Evolutionary conservation across 163 green algal species (phyloP), one percentile per base, ranked within the genome.

Genomic region (Chloroidium sp.): DNA sequence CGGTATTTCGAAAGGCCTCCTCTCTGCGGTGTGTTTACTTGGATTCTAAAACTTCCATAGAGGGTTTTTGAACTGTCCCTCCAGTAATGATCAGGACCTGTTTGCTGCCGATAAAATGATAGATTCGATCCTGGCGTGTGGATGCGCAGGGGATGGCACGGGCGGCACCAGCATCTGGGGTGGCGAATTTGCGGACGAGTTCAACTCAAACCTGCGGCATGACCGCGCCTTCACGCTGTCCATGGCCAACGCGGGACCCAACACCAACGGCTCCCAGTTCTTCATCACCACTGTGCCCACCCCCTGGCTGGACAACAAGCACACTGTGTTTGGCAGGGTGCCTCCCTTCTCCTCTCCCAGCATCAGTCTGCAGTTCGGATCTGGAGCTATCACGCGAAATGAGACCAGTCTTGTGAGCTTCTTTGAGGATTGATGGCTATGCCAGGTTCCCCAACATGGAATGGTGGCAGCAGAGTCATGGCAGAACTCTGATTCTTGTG

Each of bases 261-360:
- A 90, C 86, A 97, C 92, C 14, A 96, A 96, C 82, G 92, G 93
- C 80, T 77, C 36, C 13, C 79, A 83, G 62, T 97, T 98, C 82
- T 99, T 98, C 86, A 95, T 99, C 85, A 99, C 95, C n/a, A 97
- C 91, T 0, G 93, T 97, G 57, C 88, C 95, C n/a, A 97, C 92
- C 1, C 94, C 95, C 10, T 99, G 96, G 96, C 89, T 99, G 64
- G 95, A 99, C 87, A 92, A 92, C 84, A 99, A 99, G 92, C 96
- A 99, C 89, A 97, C 96, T 0, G 94, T 99, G 13, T 99, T 99
- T 90, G 96, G 96, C 4, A 84, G 87, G 61, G 87, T 86, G 77
- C 36, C 79, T 72, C 8, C 64, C 64, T 10, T 36, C 36, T 36
- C 36, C 36, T 36, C 36, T 36, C 36, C 36, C 36, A 36, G 36